These are phyloP conservation scores for Vitellaria paradoxa DNA, from an alignment of 179 eudicot species.

Conservation along the genomic window DNA sequence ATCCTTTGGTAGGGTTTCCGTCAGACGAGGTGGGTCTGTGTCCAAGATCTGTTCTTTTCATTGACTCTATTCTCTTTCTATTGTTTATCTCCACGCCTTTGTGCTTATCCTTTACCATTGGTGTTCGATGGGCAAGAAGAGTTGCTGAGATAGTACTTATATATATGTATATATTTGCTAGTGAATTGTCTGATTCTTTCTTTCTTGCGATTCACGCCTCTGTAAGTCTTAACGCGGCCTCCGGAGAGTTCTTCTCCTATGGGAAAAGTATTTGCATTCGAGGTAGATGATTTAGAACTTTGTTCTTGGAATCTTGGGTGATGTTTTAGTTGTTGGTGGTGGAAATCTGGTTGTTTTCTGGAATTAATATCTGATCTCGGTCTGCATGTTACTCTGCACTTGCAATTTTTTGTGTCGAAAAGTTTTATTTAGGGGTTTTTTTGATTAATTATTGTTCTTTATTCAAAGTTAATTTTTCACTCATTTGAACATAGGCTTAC, in stretches of 20 bases:
- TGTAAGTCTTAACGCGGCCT: background rate
- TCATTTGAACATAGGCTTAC: background rate
- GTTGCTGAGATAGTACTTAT: constrained; percentile 12
- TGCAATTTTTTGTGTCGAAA: background rate
- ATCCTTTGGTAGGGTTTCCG: constrained; percentile 41
- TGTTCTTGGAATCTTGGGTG: background rate
- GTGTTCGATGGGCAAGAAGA: constrained; percentile 22
- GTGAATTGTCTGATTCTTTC: constrained; percentile 2
- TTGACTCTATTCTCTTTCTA: constrained; percentile 27
- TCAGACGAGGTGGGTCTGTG: constrained; percentile 40
- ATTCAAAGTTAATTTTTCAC: constrained; percentile 5
- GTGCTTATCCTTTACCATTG: constrained; percentile 42
- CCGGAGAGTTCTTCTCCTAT: background rate
- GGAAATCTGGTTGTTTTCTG: constrained; percentile 3
- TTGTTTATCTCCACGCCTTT: constrained; percentile 22
- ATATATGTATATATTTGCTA: background rate
- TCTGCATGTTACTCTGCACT: constrained; percentile 17
- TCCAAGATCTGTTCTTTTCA: constrained; percentile 54
- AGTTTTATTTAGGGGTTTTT: background rate
- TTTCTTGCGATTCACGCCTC: background rate
- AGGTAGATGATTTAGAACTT: constrained; percentile 12
- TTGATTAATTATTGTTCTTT: background rate
- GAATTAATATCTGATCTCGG: constrained; percentile 7
- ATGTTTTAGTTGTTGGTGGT: background rate
- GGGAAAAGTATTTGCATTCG: constrained; percentile 1